These are phyloP conservation scores for Tuber melanosporum DNA, from an alignment of 495 filamentous ascomycete genomes.

Conservation along the genomic window DNA sequence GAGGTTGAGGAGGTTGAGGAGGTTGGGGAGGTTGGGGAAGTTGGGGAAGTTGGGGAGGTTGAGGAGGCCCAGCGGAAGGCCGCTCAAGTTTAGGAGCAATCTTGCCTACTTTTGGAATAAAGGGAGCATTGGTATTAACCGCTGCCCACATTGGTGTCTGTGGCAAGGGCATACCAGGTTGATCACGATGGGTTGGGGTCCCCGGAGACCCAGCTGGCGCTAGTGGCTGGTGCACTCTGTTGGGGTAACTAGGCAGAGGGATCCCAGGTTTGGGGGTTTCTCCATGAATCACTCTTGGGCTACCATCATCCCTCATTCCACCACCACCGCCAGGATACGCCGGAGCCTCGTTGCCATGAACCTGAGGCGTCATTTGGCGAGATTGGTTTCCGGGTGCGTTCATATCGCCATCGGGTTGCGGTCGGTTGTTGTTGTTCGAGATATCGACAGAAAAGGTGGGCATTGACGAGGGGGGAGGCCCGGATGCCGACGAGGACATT, in stretches of 20 bases:
- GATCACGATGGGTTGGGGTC: conserved; percentile 30
- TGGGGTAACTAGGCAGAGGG: conserved; percentile 28
- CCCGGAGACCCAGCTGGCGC: conserved; percentile 35
- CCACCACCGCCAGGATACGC: conserved; percentile 15
- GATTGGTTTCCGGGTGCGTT: conserved; percentile 29
- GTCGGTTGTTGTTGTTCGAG: conserved; percentile 29
- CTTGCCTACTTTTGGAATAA: conserved; percentile 29
- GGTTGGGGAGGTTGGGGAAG: conserved; percentile 8
- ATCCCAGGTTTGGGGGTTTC: conserved; percentile 31
- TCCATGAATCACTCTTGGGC: conserved; percentile 28
- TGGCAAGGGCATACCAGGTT: conserved; percentile 11
- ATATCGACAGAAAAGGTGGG: conserved; percentile 39
- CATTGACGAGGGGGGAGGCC: conserved; percentile 37
- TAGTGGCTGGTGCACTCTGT: conserved; percentile 33
- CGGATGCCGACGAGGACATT: conserved; percentile 29
- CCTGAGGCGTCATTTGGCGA: conserved; percentile 35
- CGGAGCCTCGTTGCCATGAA: conserved; percentile 23
- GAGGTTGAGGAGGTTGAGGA: too few species aligned
- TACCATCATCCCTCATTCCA: conserved; percentile 8
- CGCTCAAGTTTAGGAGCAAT: conserved; percentile 38
- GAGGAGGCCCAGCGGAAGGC: conserved; percentile 30
- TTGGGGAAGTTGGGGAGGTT: not conserved
- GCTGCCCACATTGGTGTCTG: conserved; percentile 40
- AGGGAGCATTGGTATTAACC: conserved; percentile 33
- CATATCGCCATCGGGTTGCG: conserved; percentile 28